Evolutionary conservation across 2,329 filamentous ascomycete genomes (phyloP).

Genomic region (Knufia petricola): DNA sequence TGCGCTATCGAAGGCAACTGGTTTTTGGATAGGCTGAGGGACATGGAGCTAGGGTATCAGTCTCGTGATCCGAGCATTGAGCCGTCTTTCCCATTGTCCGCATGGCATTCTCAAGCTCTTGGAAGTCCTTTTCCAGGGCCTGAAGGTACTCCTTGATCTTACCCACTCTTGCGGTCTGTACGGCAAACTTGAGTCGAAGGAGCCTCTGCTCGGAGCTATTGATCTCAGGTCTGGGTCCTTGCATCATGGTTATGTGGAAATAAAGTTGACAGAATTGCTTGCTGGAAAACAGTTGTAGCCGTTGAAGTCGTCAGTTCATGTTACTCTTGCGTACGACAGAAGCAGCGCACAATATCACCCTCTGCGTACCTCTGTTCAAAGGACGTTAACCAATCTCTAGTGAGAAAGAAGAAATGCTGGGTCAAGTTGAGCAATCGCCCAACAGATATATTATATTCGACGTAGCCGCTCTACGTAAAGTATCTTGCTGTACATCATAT

Average conservation of each 20-base stretch:
- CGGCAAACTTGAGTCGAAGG: not conserved
- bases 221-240: not conserved
- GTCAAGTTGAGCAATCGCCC: not conserved
- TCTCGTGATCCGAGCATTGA: not conserved
- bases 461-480: not conserved
- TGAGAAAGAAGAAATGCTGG: not conserved
- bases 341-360: too few relatives aligned
- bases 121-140: not conserved
- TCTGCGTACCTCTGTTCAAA: too few relatives aligned
- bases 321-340: too few relatives aligned
- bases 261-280: not conserved
- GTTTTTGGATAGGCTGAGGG: not conserved
- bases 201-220: not conserved
- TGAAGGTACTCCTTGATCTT: not conserved
- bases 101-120: not conserved
- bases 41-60: not conserved
- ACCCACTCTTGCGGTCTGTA: not conserved
- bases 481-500: not conserved
- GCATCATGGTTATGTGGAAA: not conserved
- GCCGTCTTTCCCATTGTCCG: not conserved
- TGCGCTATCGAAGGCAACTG: not conserved
- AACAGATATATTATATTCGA: not conserved
- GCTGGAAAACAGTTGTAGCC: too few relatives aligned
- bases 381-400: not conserved
- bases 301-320: too few relatives aligned